Conservation (phyloP, 2,329 filamentous ascomycete genomes). For the Neonectria magnoliae region DNA sequence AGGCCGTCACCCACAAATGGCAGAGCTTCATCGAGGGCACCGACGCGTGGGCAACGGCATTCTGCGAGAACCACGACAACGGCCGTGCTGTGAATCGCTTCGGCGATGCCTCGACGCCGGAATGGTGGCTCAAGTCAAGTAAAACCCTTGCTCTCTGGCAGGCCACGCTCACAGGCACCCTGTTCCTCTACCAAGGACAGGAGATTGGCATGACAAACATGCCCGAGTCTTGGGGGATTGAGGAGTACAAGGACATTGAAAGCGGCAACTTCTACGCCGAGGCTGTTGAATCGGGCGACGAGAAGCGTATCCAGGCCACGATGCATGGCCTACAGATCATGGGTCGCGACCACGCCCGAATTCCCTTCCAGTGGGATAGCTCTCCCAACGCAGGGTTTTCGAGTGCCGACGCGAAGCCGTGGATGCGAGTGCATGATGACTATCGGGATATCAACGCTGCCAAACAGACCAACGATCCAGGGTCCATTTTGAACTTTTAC, state of each 20-base stretch:
- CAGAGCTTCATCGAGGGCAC: slow-evolving; percentile 60
- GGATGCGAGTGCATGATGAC: slow-evolving; percentile 74
- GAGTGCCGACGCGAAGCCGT: slow-evolving; percentile 57
- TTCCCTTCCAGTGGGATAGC: slow-evolving; percentile 74
- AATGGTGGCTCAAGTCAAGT: slow-evolving; percentile 55
- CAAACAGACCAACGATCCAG: slow-evolving; percentile 54
- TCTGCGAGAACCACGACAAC: slow-evolving; percentile 73
- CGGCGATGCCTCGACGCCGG: slow-evolving; percentile 55
- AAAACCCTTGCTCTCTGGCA: slow-evolving; percentile 65
- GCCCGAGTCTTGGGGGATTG: slow-evolving; percentile 59
- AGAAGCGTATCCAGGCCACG: slow-evolving; percentile 54
- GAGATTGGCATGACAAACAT: slow-evolving; percentile 71
- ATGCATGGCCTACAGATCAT: slow-evolving; percentile 65
- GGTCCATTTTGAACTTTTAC: slow-evolving; percentile 69
- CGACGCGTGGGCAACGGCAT: slow-evolving; percentile 68
- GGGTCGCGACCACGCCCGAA: slow-evolving; percentile 70
- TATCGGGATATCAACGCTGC: slow-evolving; percentile 66
- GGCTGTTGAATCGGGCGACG: slow-evolving; percentile 49
- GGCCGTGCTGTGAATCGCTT: slow-evolving; percentile 67
- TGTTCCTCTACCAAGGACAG: slow-evolving; percentile 69
- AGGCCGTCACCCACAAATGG: slow-evolving; percentile 56
- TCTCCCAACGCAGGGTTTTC: slow-evolving; percentile 71
- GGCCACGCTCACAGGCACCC: slow-evolving; percentile 60
- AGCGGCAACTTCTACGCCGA: slow-evolving; percentile 62
- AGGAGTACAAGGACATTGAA: slow-evolving; percentile 66